These are phyloP conservation scores for Mortierella sp. DNA, from an alignment of 371 early-diverging fungal genomes.

Conservation along the genomic window DNA sequence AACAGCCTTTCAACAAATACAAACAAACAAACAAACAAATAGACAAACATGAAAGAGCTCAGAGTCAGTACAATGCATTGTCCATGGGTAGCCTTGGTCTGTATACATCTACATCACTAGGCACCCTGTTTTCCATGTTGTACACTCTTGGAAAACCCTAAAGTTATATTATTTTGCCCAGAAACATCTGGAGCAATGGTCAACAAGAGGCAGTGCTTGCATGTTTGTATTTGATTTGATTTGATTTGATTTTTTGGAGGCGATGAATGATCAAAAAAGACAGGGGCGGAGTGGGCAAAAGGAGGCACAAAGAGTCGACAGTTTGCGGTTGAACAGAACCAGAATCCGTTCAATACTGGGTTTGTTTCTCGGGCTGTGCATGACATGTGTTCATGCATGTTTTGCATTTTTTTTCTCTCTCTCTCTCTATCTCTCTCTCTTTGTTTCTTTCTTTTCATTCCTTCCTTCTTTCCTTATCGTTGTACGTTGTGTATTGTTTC, in stretches of 20 bases:
- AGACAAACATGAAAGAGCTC: too few relatives aligned
- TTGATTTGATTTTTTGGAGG: constrained; percentile 1
- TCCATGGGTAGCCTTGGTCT: too few relatives aligned
- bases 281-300: constrained; percentile 10
- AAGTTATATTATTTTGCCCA: too few relatives aligned
- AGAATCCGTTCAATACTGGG: background rate
- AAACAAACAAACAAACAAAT: too few relatives aligned
- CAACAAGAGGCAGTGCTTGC: constrained; percentile 6
- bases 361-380: constrained; percentile 10
- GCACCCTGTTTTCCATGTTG: too few relatives aligned
- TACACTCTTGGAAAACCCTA: too few relatives aligned
- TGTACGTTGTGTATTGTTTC: background rate
- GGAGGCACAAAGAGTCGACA: constrained; percentile 1
- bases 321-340: background rate
- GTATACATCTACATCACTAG: too few relatives aligned
- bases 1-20: too few relatives aligned
- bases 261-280: background rate
- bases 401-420: background rate
- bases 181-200: too few relatives aligned
- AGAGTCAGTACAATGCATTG: too few relatives aligned
- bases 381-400: background rate
- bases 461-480: too few relatives aligned
- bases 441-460: background rate
- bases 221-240: background rate
- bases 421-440: background rate